phyloP scores from a whole-genome alignment of 257 asterid species.

The Galeopsis tetrahit region DNA sequence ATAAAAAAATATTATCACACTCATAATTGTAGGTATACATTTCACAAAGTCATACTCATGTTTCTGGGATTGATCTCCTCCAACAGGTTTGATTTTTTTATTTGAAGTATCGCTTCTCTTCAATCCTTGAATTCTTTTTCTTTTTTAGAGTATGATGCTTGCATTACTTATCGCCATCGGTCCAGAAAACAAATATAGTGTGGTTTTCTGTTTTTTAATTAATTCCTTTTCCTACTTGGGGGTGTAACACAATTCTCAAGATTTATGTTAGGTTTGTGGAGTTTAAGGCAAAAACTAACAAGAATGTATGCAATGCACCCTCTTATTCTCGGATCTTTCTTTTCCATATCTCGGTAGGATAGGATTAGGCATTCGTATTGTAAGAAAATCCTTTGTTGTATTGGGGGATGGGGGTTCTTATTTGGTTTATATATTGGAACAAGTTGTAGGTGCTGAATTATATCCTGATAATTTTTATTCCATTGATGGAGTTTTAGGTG shows the following conservation, averaged over 20 bases:
- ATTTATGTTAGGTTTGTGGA: not conserved
- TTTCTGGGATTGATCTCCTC: not conserved
- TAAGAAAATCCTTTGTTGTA: not conserved
- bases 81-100: conserved; percentile 31
- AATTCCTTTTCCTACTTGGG: not conserved
- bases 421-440: not conserved
- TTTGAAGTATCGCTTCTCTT: not conserved
- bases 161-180: not conserved
- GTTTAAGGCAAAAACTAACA: too few species aligned
- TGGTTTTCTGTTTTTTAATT: not conserved
- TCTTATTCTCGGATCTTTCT: not conserved
- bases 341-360: not conserved
- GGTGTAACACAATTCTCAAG: not conserved
- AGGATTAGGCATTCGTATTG: not conserved
- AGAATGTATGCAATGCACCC: not conserved
- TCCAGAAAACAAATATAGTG: conserved; percentile 2
- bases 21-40: not conserved
- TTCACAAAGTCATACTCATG: too few species aligned
- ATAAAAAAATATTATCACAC: too few species aligned
- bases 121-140: not conserved
- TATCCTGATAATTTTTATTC: not conserved
- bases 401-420: too few species aligned
- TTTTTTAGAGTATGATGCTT: conserved; percentile 21
- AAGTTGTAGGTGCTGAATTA: not conserved
- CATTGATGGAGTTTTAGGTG: conserved; percentile 2